Evolutionary conservation across 495 filamentous ascomycete genomes (phyloP).

Genomic region (Parathielavia appendiculata): DNA sequence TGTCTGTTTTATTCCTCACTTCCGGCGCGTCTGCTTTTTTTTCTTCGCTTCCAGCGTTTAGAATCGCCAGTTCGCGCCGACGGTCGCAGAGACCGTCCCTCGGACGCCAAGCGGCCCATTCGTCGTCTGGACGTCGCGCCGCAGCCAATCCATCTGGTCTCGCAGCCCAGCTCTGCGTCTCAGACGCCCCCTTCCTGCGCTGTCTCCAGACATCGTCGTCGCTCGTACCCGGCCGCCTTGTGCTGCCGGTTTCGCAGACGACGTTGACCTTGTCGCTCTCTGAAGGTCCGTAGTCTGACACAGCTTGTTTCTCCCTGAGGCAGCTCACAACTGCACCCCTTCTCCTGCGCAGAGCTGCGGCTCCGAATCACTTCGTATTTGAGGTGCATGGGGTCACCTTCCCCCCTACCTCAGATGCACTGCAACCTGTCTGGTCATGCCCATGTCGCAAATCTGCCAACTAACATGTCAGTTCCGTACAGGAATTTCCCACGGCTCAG

Average conservation of each 20-base stretch:
- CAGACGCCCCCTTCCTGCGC: constrained; percentile 25
- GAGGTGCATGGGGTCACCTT: constrained; percentile 18
- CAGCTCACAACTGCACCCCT: constrained; percentile 1
- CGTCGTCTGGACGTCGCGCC: constrained; percentile 4
- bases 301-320: constrained; percentile 12
- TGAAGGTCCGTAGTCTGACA: constrained; percentile 20
- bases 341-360: constrained; percentile 1
- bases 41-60: constrained; percentile 2
- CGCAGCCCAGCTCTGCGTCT: constrained; percentile 15
- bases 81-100: background rate
- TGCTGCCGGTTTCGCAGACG: constrained; percentile 14
- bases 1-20: background rate
- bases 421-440: constrained; percentile 23
- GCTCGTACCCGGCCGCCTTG: constrained; percentile 10
- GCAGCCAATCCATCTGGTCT: constrained; percentile 29
- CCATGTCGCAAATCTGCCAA: constrained; percentile 9
- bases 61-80: background rate
- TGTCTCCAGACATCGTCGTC: constrained; percentile 13
- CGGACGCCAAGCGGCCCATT: constrained; percentile 17
- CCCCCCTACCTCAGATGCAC: constrained; percentile 27
- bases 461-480: constrained; percentile 40
- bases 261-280: constrained; percentile 6
- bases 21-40: too few relatives aligned
- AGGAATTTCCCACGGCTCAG: constrained; percentile 34
- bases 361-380: background rate